Conservation (phyloP, 352 stramenopile genomes). For the Plasmopara halstedii region DNA sequence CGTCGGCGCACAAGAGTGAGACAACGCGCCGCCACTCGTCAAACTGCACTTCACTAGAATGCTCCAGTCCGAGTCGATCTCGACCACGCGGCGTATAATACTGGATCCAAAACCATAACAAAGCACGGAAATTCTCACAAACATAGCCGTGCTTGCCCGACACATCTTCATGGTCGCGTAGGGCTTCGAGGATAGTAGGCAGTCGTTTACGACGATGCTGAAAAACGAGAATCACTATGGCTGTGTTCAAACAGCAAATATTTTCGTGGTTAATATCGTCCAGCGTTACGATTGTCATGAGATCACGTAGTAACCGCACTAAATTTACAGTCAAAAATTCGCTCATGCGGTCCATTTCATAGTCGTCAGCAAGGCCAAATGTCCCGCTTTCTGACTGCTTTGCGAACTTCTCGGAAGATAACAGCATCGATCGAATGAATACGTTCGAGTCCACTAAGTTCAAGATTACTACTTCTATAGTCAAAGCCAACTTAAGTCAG, state of each 20-base stretch:
- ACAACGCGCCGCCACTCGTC: conserved; percentile 91
- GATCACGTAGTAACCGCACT: conserved; percentile 86
- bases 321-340: conserved; percentile 87
- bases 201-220: conserved; percentile 85
- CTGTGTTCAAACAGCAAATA: conserved; percentile 97
- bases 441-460: conserved; percentile 97
- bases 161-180: conserved; percentile 60
- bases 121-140: conserved; percentile 86
- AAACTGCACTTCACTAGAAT: conserved; percentile 93
- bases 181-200: conserved; percentile 46
- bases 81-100: conserved; percentile 93
- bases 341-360: conserved; percentile 71
- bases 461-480: conserved; percentile 82
- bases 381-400: conserved; percentile 27
- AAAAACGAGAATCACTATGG: conserved; percentile 93
- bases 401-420: conserved; percentile 71
- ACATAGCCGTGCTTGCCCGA: conserved; percentile 64
- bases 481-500: conserved; percentile 6
- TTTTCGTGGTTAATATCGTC: conserved; percentile 96
- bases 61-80: conserved; percentile 91
- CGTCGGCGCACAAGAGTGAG: conserved; percentile 86
- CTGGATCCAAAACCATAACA: conserved; percentile 95
- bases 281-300: conserved; percentile 93
- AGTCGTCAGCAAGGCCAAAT: conserved; percentile 41
- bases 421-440: conserved; percentile 91